A percentile compares a stretch with the other conserved stretches of the same genome.
These are phyloP conservation scores for Kwoniella heveanensis DNA, from an alignment of 768 basidiomycete species.

Conservation along the genomic window DNA sequence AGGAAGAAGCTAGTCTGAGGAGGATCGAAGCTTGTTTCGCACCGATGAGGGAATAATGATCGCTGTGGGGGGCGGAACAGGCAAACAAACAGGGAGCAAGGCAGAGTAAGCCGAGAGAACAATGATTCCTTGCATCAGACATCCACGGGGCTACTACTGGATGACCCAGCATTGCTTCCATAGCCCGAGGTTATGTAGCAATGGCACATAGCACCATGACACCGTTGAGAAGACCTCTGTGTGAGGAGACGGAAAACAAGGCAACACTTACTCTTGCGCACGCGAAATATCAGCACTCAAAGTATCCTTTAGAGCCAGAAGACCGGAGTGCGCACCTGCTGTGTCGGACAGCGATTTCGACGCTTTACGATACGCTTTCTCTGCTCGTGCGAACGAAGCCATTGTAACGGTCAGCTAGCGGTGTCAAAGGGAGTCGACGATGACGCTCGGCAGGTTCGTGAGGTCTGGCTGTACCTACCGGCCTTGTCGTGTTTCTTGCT, in stretches of 20 bases:
- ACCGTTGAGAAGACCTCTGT: too few species aligned
- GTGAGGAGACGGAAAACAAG: background rate
- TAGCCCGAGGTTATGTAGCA: too few species aligned
- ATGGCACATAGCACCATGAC: too few species aligned
- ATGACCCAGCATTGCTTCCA: too few species aligned
- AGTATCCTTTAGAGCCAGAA: conserved; percentile 18
- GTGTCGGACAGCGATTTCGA: conserved; percentile 18
- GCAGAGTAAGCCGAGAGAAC: background rate
- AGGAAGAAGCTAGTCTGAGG: conserved; percentile 7
- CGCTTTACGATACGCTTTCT: conserved; percentile 25
- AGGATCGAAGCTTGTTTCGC: conserved; percentile 8
- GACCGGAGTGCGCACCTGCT: conserved; percentile 17
- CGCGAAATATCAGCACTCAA: conserved; percentile 17
- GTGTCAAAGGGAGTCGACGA: too few species aligned
- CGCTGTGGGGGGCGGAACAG: background rate
- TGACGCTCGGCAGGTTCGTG: too few species aligned
- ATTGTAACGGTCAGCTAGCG: too few species aligned
- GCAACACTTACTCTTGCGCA: conserved; percentile 14
- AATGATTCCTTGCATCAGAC: background rate
- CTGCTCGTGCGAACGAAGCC: background rate
- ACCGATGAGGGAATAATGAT: conserved; percentile 3
- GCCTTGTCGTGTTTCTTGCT: conserved; percentile 29
- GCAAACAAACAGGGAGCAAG: background rate
- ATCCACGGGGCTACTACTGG: too few species aligned
- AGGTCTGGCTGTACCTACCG: too few species aligned